phyloP scores from a whole-genome alignment of 345 rosid genomes.

The Hirschfeldia incana region DNA sequence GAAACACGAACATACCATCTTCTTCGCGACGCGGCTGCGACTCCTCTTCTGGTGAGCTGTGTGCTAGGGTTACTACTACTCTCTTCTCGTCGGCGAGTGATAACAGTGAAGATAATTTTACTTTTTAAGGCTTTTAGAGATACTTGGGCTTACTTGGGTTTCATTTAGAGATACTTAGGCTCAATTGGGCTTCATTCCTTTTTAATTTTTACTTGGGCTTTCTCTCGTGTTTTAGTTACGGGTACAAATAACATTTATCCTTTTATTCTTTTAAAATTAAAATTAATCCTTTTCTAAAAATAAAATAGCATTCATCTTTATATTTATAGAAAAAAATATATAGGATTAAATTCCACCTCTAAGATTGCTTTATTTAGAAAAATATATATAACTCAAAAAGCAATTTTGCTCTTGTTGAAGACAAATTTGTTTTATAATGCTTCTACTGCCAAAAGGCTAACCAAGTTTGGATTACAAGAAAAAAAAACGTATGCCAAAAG shows the following conservation, averaged over 20 bases:
- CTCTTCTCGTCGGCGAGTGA: neutral
- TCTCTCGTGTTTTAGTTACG: no score
- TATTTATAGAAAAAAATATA: no score
- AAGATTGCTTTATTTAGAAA: no score
- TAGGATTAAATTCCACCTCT: no score
- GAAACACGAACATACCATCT: neutral
- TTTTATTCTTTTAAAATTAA: no score
- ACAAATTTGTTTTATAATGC: no score
- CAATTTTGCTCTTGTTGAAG: no score
- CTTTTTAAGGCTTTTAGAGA: neutral
- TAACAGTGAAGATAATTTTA: neutral
- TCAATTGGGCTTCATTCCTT: neutral
- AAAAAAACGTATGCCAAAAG: slow-evolving; percentile 1
- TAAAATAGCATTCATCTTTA: no score
- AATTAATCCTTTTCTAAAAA: no score
- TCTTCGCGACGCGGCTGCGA: neutral
- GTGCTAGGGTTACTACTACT: slow-evolving; percentile 12
- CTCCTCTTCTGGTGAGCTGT: neutral
- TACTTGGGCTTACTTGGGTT: neutral
- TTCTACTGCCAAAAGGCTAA: neutral
- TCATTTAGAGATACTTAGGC: neutral
- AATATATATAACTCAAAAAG: no score
- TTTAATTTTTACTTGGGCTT: no score
- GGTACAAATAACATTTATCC: no score
- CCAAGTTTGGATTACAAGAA: neutral